These are phyloP conservation scores for Venturia effusa DNA, from an alignment of 2,329 filamentous ascomycete species.

Conservation along the genomic window DNA sequence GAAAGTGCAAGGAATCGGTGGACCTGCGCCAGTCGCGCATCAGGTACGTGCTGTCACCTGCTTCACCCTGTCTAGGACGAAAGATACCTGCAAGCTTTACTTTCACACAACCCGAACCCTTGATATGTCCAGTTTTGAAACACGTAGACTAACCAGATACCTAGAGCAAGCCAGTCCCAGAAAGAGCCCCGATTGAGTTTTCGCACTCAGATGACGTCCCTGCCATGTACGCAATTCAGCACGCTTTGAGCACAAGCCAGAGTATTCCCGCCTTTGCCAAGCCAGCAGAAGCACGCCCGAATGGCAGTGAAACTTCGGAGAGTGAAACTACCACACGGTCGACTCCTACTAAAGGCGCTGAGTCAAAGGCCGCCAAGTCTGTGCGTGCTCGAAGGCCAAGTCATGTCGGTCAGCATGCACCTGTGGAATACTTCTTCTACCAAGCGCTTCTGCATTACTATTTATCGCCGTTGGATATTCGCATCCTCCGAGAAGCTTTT, in stretches of 20 bases:
- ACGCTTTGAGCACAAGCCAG: conserved; percentile 34
- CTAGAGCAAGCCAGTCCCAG: conserved; percentile 31
- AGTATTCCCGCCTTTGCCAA: conserved; percentile 22
- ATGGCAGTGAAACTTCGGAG: background rate
- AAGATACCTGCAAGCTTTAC: no score
- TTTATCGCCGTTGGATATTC: conserved; percentile 80
- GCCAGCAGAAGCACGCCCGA: background rate
- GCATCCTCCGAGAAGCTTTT: conserved; percentile 82
- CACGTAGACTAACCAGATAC: conserved; percentile 20
- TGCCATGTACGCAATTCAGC: conserved; percentile 41
- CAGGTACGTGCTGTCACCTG: background rate
- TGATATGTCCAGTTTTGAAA: background rate
- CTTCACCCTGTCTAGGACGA: background rate
- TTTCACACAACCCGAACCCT: no score
- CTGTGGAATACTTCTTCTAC: conserved; percentile 71
- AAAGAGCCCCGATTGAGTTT: conserved; percentile 39
- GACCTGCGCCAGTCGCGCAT: conserved; percentile 38
- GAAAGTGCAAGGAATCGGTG: conserved; percentile 56
- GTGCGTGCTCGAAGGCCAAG: background rate
- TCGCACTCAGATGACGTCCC: conserved; percentile 35
- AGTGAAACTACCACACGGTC: conserved; percentile 5
- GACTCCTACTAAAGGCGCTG: conserved; percentile 10
- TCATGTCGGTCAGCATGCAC: conserved; percentile 21
- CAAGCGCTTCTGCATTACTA: conserved; percentile 81
- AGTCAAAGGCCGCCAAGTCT: background rate